Base-by-base conservation (phyloP, 176 grass and related monocot genomes). In the Canna indica region DNA sequence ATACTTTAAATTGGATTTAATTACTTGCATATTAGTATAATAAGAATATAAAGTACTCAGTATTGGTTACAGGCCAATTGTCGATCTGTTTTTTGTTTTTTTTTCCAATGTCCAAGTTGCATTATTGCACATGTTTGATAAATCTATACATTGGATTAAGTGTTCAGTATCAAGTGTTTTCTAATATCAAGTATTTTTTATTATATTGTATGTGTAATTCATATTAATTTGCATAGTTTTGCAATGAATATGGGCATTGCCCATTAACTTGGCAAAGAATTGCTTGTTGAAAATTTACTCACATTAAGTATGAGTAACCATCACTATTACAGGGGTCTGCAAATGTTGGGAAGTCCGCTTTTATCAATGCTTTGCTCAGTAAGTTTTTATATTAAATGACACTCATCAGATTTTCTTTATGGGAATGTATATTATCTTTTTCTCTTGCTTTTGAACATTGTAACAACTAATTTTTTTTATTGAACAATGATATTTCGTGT, bases 311-410 rank as follows among this genome's bases (percentile, higher is more conserved):
- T 24, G 56, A 26, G 12, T 14, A 32, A 15, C 58, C 24, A n/a
- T 60, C 25, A 38, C 22, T 48, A 11, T 77, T 78, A 18, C 86
- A 97, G 89, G 94, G 94, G 24, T 92, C 89, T 15, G 94, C 94
- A 33, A 97, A 97, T 85, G 94, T 97, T 74, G 94, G 94, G 11
- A 97, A 93, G 79, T 97, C 94, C 80, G 94, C 94, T 71, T 92
- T 97, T 80, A 87, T 93, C 45, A 93, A 85, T 76, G 94, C 89
- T 77, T 36, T 90, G 75, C 86, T 99, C 73, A 87, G 94, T 99
- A 92, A 73, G 89, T 61, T 47, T 47, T 74, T 46, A 35, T n/a
- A 57, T 32, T 75, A 54, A 17, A 34, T 34, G 14, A n/a, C n/a
- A n/a, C n/a, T n/a, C n/a, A n/a, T n/a, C 11, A 1, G 20, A 65